Evolutionary conservation across 2,329 filamentous ascomycete genomes (phyloP), one percentile per base, ranked within the genome.

Genomic region (Scytalidium sp.): DNA sequence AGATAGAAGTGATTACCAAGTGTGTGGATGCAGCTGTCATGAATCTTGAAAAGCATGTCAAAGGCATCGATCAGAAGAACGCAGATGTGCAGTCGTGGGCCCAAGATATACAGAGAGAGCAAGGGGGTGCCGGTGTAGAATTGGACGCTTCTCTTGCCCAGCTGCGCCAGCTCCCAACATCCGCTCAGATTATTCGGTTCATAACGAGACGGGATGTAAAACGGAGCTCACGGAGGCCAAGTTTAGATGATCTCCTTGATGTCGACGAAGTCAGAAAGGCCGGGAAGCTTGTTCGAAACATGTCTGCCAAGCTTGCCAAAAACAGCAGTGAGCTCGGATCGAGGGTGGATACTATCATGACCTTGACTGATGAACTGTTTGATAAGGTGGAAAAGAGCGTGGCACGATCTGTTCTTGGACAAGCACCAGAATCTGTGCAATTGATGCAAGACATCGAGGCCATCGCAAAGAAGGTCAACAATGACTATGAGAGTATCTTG

Each of bases 391-490:
- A 86, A 41, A 79, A 79, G 47, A 74, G 79, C 13, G 73, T 72
- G 57, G 74, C 64, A 50, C 79, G 76, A 44, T 86, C 77, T 19
- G 70, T 78, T 5, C 64, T 83, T 43, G 72, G 75, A 17, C 83
- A 83, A 51, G 74, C 73, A 40, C 77, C 82, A 44, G 88, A 92
- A 56, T 78, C 87, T 4, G 69, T 74, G 19, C 83, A 87, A 54
- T 73, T 96, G 6, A 75, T 94, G 45, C 81, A 90, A 53, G 94
- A 97, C 65, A 90, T 97, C 41, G 86, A 93, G 64, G 87, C 89
- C 0, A 78, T 97, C 49, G 85, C 85, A 46, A 90, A 84, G 60
- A 97, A 97, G 69, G 88, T 99, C 45, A 84, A 85, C 43, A 88
- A 86, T 5, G 94, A 97, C 67, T 89, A 90, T 63, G 86, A 91